These are phyloP conservation scores for Limnanthes douglasii DNA, from an alignment of 345 rosid species.

Conservation along the genomic window DNA sequence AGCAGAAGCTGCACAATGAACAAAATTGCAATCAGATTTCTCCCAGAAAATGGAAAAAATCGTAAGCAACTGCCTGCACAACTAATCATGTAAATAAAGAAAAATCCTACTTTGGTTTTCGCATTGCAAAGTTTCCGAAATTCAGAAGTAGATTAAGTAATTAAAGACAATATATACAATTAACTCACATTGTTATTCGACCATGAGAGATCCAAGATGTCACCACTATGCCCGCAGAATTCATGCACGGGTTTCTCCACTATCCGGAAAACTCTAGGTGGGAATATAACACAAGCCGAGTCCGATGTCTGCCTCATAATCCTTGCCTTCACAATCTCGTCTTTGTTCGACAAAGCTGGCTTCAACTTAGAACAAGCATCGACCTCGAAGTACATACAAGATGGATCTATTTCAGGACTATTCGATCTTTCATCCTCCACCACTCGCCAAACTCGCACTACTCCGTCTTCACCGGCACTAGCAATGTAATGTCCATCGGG, in stretches of 20 bases:
- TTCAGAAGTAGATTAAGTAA: background rate
- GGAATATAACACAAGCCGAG: slow-evolving; percentile 69
- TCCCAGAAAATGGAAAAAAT: too few species aligned
- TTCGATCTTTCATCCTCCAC: slow-evolving; percentile 51
- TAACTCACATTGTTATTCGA: slow-evolving; percentile 58
- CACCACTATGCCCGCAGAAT: slow-evolving; percentile 46
- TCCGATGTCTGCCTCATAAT: slow-evolving; percentile 50
- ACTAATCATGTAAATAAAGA: slow-evolving; percentile 7
- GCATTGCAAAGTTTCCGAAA: background rate
- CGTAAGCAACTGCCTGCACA: background rate
- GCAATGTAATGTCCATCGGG: slow-evolving; percentile 74
- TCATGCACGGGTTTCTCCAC: slow-evolving; percentile 64
- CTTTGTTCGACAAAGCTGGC: slow-evolving; percentile 44
- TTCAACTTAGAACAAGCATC: slow-evolving; percentile 50
- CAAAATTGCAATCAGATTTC: too few species aligned
- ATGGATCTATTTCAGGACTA: slow-evolving; percentile 62
- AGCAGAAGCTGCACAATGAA: slow-evolving; percentile 48
- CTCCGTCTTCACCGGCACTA: slow-evolving; percentile 59
- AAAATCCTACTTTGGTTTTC: background rate
- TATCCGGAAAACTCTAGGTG: slow-evolving; percentile 65
- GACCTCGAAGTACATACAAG: slow-evolving; percentile 64
- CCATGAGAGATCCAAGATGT: slow-evolving; percentile 73
- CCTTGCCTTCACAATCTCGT: slow-evolving; percentile 21
- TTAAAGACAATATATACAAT: background rate
- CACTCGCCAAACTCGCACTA: slow-evolving; percentile 53